Evolutionary conservation across 1,284 basidiomycete genomes (phyloP).

Genomic region (Paramarasmius palmivorus): DNA sequence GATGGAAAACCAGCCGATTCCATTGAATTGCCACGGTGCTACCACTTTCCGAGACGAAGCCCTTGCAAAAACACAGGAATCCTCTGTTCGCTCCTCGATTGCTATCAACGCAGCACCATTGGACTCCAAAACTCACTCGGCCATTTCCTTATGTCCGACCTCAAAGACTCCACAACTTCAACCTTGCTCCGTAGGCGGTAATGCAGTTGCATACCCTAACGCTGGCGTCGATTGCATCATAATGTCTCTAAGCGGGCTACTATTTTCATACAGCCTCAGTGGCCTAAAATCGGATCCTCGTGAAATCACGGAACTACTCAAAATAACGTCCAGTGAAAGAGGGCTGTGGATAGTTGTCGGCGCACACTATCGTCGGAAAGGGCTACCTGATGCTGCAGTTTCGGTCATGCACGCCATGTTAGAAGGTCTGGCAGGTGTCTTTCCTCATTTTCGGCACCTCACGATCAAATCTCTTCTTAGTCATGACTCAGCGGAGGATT

Average conservation of each 20-base stretch:
- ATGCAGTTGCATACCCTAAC: too few relatives aligned
- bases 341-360: constrained; percentile 57
- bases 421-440: constrained; percentile 35
- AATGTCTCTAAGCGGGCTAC: constrained; percentile 37
- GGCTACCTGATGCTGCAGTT: constrained; percentile 45
- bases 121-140: neutral
- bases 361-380: constrained; percentile 49
- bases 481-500: constrained; percentile 39
- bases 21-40: too few relatives aligned
- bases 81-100: too few relatives aligned
- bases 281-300: constrained; percentile 42
- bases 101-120: too few relatives aligned
- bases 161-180: neutral
- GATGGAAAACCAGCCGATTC: too few relatives aligned
- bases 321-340: constrained; percentile 39
- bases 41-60: too few relatives aligned
- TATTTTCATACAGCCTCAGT: constrained; percentile 42
- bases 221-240: constrained; percentile 29
- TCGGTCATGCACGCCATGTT: constrained; percentile 47
- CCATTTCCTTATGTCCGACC: neutral
- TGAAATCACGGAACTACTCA: constrained; percentile 46
- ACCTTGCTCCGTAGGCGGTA: too few relatives aligned
- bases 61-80: too few relatives aligned
- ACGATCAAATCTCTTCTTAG: constrained; percentile 25
- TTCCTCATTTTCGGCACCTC: neutral